Evolutionary conservation across 768 basidiomycete genomes (phyloP), one percentile per base, ranked within the genome.

Genomic region (Neoboletus magnificus): DNA sequence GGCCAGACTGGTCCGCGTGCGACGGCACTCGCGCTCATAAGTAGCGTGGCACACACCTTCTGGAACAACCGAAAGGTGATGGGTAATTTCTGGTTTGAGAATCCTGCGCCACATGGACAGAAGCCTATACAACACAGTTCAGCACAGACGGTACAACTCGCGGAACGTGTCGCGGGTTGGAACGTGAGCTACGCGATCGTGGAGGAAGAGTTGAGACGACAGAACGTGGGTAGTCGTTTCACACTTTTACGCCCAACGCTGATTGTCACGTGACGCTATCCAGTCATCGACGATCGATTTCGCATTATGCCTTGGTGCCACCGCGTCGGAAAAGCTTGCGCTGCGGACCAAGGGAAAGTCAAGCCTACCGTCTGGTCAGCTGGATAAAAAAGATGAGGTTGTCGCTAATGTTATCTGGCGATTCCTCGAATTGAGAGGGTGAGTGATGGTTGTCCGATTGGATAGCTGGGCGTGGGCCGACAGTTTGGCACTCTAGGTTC

Each of bases 351-450:
- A 88, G 71, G 78, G 80, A 39, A 89, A 86, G 75, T 65, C 70
- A n/a, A 76, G 64, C 48, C 61, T 72, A 32, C 64, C 75, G 27
- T 65, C 63, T 36, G 65, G 63, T 7, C 81, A 84, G 16, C 79
- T 99, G 27, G 96, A 98, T 57, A 98, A 97, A 76, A 98, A 98
- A 75, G 97, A 99, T 64, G 97, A 99, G 71, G 80, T 97, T 0
- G 97, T 99, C 4, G 95, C 95, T 9, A 99, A 99, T 68, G 94
- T 96, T 27, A 91, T 99, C 52, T 98, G 95, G 95, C 84, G 96
- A 50, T 98, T 98, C 82, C 81, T 99, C 53, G 96, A 98, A 71
- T 77, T 98, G 55, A 79, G 97, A 73, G 93, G 94, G 95, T 96
- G 73, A 69, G 55, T 60, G 54, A 37, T 25, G 8, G 20, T 45